Base-by-base conservation (phyloP, 768 basidiomycete species). In the Stropharia rugosoannulata region DNA sequence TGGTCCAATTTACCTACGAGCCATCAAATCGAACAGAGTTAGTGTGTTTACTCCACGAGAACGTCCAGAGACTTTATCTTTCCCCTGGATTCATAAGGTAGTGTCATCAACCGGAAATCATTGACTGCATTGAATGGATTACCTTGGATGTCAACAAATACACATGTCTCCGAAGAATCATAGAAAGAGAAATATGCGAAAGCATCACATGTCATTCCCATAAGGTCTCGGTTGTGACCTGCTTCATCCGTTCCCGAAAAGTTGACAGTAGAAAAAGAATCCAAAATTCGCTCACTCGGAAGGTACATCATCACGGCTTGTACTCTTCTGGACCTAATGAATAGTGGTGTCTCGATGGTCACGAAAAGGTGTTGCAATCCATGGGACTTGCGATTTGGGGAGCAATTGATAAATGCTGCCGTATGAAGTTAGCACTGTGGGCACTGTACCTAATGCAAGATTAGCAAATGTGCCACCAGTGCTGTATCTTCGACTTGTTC, bases 341-440 rank as follows among this genome's bases (percentile, higher is more conserved):
- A 41, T 67, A 69, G 48, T 68, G 67, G 68, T 56, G 68, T 40
- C 16, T 66, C 19, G 65, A 69, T 55, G 68, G 69, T 9, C 68
- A 68, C 51, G 64, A 68, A 53, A 71, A 71, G 50, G 52, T 70
- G 10, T 37, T 63, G 1, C 36, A 36, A 1, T 25, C 36, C 0
- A 71, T 71, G 66, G 67, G 66, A 5, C 64, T 68, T 49, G 59
- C 59, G 5, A 46, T 70, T 19, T 68, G 58, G 57, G 68, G 69
- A 0, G 49, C 62, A 13, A 48, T 57, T 32, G 66, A 70, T 46
- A 68, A 68, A 53, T 66, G 25, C 44, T 54, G 57, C n/a, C 58
- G 62, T 9, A 38, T 63, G 9, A 65, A 69, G 27, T 56, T 66
- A 7, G 50, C 25, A 8, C 45, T 64, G 2, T 56, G 27, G 35